These are phyloP conservation scores for Ophiostoma tasmaniense DNA, from an alignment of 2,329 filamentous ascomycete species.

Conservation along the genomic window DNA sequence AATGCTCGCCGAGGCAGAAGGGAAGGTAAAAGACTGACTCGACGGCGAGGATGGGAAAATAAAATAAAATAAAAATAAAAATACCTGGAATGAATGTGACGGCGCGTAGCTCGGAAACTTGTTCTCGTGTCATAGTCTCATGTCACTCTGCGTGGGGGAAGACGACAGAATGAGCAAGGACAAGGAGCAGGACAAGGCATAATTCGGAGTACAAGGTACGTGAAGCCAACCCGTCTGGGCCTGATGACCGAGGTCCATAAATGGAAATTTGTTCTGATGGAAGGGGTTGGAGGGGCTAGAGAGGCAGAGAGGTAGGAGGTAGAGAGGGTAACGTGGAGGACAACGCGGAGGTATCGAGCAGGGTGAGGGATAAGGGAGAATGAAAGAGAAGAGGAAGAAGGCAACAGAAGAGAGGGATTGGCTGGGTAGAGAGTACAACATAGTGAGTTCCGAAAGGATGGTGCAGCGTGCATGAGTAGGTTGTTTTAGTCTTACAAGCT, in stretches of 20 bases:
- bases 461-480: constrained; percentile 1
- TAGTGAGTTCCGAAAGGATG: not conserved
- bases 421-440: not conserved
- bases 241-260: not conserved
- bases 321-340: not conserved
- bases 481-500: not conserved
- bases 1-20: not conserved
- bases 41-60: not conserved
- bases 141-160: not conserved
- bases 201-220: not conserved
- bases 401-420: not conserved
- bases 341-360: not conserved
- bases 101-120: not conserved
- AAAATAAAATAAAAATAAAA: not conserved
- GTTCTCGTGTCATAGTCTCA: not conserved
- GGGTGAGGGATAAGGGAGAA: not conserved
- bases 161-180: not conserved
- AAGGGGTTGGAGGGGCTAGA: not conserved
- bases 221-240: not conserved
- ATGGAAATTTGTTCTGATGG: not conserved
- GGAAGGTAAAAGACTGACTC: not conserved
- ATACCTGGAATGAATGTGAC: not conserved
- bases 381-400: not conserved
- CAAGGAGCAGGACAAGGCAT: not conserved
- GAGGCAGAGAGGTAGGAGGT: not conserved